Base-by-base conservation (phyloP, 106 monocot species). In the Dactylorhiza incarnata region DNA sequence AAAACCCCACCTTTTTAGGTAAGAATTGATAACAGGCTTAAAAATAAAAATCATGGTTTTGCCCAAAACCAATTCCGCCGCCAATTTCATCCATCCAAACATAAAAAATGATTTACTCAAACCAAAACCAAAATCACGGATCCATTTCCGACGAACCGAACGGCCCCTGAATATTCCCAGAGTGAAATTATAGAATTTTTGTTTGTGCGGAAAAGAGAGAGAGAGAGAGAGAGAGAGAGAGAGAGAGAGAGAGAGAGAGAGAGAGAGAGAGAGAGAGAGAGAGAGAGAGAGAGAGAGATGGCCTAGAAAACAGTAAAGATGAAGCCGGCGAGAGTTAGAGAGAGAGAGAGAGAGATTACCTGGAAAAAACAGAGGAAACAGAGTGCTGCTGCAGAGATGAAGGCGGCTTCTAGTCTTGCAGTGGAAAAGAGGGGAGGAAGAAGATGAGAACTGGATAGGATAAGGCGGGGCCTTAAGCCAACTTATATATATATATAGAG, bases 241-340 rank as follows among this genome's bases (percentile, higher is more conserved):
- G 7, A 76, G 7, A 48, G 19, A 23, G 59, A 63, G 45, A 48
- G 62, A 76, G 19, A 23, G 48, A 47, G 20, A 10, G 22, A 26
- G 68, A 52, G 15, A 51, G 66, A 52, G 76, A 68, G 63, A 48
- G 66, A 68, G 67, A 77, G 51, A 25, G 26, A 77, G 68, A 49
- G 67, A 29, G 50, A 51, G 51, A 50, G 10, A 69, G 29, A 44
- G 24, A 77, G 24, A 12, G 37, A 59, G n/a, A n/a, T n/a, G n/a
- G n/a, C n/a, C n/a, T n/a, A n/a, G n/a, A n/a, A n/a, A n/a, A n/a
- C n/a, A n/a, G n/a, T n/a, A 10, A 14, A 26, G 68, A 52, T 6
- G 37, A 49, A 52, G 76, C 50, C 48, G 24, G 66, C 49, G 67
- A 77, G 51, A 25, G 26, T 67, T 49, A 19, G 54, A 54, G 17